Conservation (phyloP, 805 yeast genomes). For the Candida schatavii region DNA sequence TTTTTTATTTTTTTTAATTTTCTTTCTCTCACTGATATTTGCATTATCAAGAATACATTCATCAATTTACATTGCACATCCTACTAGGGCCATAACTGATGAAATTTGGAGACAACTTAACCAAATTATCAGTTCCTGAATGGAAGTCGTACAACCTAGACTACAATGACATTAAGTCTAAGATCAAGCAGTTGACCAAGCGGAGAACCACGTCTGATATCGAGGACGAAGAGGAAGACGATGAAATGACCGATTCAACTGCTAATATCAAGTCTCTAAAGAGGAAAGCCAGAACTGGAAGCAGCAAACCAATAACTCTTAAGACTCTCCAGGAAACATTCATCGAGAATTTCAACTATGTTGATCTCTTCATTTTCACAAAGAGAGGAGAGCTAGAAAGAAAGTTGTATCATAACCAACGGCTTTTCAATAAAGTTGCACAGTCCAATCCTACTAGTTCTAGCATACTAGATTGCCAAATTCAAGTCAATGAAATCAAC, state of each 20-base stretch:
- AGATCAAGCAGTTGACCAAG: slow-evolving; percentile 58
- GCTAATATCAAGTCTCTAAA: background rate
- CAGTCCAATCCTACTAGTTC: slow-evolving; percentile 5
- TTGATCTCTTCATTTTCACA: slow-evolving; percentile 60
- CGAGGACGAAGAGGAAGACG: slow-evolving; percentile 3
- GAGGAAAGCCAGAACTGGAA: slow-evolving; percentile 2
- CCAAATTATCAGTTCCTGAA: slow-evolving; percentile 76
- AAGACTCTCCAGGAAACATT: slow-evolving; percentile 37
- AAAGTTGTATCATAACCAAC: slow-evolving; percentile 36
- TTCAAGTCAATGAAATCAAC: slow-evolving; percentile 24
- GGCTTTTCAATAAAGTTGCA: slow-evolving; percentile 13
- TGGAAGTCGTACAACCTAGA: slow-evolving; percentile 85
- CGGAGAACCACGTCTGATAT: slow-evolving; percentile 3
- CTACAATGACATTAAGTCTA: slow-evolving; percentile 70
- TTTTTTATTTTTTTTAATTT: too few species aligned
- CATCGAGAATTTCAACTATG: slow-evolving; percentile 57
- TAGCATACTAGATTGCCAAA: slow-evolving; percentile 2
- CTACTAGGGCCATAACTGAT: slow-evolving; percentile 29
- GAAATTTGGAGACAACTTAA: slow-evolving; percentile 84
- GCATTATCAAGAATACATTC: background rate
- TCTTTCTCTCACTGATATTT: background rate
- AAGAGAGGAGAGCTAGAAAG: slow-evolving; percentile 63
- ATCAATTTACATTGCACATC: background rate
- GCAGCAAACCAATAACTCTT: slow-evolving; percentile 28
- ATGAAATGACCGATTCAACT: background rate